These are phyloP conservation scores for Pleurotus sapidus DNA, from an alignment of 768 basidiomycete species.

Conservation along the genomic window DNA sequence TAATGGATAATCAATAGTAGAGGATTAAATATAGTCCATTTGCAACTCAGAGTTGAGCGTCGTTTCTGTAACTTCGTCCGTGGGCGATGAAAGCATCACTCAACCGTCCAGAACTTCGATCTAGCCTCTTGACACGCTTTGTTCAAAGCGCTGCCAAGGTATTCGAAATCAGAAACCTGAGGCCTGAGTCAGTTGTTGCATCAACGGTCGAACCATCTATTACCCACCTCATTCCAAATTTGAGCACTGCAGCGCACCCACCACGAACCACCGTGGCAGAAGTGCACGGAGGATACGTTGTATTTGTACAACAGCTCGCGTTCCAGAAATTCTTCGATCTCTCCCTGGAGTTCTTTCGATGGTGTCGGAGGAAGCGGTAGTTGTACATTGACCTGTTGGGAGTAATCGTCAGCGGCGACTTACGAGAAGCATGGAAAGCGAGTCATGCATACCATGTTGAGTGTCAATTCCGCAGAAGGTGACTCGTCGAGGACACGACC, in stretches of 20 bases:
- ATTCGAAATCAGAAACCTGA: conserved; percentile 17
- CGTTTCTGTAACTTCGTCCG: too few species aligned
- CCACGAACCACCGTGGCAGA: conserved; percentile 33
- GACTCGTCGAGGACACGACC: conserved; percentile 56
- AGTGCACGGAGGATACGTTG: conserved; percentile 29
- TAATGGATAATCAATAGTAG: too few species aligned
- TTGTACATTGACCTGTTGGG: conserved; percentile 30
- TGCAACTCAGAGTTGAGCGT: too few species aligned
- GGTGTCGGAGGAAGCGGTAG: conserved; percentile 25
- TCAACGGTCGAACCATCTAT: not conserved
- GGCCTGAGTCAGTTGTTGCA: not conserved
- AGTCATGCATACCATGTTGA: conserved; percentile 56
- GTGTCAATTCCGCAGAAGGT: conserved; percentile 49
- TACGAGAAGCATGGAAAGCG: not conserved
- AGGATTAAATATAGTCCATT: too few species aligned
- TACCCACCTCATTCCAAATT: conserved; percentile 34
- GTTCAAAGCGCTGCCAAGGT: conserved; percentile 9
- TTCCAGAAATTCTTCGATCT: conserved; percentile 22
- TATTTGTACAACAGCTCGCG: conserved; percentile 24
- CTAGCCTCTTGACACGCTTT: conserved; percentile 9
- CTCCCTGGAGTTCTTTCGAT: conserved; percentile 12
- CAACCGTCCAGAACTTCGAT: too few species aligned
- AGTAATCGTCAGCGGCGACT: not conserved
- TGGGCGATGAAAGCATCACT: too few species aligned
- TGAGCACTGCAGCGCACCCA: conserved; percentile 40